Evolutionary conservation across 31 red algal genomes (phyloP), one percentile per base, ranked within the genome.

Genomic region (Odonthalia washingtoniensis): DNA sequence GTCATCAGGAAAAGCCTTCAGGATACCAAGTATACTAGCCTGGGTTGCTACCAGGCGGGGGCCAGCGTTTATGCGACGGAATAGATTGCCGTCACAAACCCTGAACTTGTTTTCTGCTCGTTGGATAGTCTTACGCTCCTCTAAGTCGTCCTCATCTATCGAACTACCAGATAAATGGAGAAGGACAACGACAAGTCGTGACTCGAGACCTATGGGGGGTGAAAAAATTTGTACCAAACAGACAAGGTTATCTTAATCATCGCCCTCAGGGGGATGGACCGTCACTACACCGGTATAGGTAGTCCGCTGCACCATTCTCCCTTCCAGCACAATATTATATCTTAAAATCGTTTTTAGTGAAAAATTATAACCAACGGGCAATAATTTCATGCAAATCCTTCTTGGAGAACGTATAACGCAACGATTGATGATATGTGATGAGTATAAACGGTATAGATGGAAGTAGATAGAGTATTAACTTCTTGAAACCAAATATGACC

Each of bases 401-500:
- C 78, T 68, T 81, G 40, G 12, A 1, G n/a, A 81, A 81, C 1
- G 60, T 61, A 38, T 81, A 81, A 40, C 64, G 78, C 2, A 81
- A 26, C 34, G 78, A 2, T 42, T 81, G 57, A 34, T 81, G 78
- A 42, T 81, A 46, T 0, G 78, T 81, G 26, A 81, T 41, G 32
- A 62, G 26, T 12, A 1, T 41, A 57, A 81, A 81, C 1, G 33
- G 32, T 4, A 61, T 21, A 16, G 45, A 1, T 14, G 78, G 65
- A n/a, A 68, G 40, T 1, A 81, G 26, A 30, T 81, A 81, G 4
- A 81, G 30, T 38, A 46, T 3, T 18, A 81, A 81, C 28, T 81
- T 81, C 78, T 81, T 81, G 33, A 81, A 81, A 3, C 30, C 78
- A 61, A n/a, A n/a, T n/a, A n/a, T n/a, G n/a, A n/a, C n/a, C n/a